phyloP scores from a whole-genome alignment of 2,329 filamentous ascomycete genomes.

The Beauveria brongniartii region DNA sequence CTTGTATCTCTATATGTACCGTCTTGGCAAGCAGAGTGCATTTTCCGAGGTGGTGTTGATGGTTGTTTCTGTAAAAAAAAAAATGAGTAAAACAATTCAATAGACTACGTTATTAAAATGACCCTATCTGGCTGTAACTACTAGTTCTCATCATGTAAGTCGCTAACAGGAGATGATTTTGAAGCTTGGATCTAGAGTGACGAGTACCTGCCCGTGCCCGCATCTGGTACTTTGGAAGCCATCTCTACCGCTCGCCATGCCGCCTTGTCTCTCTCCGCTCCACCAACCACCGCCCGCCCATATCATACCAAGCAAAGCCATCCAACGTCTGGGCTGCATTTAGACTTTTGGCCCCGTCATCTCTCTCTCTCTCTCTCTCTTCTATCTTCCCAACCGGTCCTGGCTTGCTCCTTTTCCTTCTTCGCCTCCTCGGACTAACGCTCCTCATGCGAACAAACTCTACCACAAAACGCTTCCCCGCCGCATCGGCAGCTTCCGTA shows the following conservation, averaged over 20 bases:
- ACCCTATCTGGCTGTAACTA: no score
- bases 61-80: no score
- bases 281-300: neutral
- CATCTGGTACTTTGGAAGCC: neutral
- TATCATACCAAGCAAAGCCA: neutral
- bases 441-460: neutral
- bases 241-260: neutral
- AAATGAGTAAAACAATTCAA: no score
- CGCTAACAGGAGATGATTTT: no score
- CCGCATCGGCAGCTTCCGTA: slow-evolving; percentile 1
- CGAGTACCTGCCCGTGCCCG: neutral
- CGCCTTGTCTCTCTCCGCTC: neutral
- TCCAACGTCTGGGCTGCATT: neutral
- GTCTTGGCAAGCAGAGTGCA: no score
- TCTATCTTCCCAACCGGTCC: neutral
- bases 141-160: no score
- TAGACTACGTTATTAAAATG: no score
- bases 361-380: neutral
- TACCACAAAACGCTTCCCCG: neutral
- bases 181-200: no score
- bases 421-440: neutral
- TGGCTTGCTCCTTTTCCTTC: neutral
- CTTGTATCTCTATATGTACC: no score
- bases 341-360: neutral
- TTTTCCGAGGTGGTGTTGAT: no score